Evolutionary conservation across 208 protist species (phyloP).

Genomic region (Trypanosoma melophagium): DNA sequence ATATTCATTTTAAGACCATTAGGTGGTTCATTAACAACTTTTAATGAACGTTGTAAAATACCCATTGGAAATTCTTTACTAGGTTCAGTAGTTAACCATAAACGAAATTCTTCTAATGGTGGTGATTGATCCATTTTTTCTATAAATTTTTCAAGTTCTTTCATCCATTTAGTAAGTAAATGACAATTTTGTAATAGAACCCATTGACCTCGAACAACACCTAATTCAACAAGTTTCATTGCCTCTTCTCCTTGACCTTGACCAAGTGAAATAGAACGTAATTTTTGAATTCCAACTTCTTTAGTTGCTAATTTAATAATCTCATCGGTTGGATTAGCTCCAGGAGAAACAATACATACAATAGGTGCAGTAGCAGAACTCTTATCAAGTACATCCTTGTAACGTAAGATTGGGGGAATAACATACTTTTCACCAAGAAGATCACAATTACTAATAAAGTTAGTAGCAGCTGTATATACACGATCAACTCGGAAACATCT

Average conservation of each 20-base stretch:
- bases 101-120: slow-evolving; percentile 96
- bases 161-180: slow-evolving; percentile 97
- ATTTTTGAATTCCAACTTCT: slow-evolving; percentile 92
- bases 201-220: slow-evolving; percentile 96
- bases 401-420: slow-evolving; percentile 96
- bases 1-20: slow-evolving; percentile 99
- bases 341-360: slow-evolving; percentile 98
- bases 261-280: slow-evolving; percentile 97
- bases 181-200: slow-evolving; percentile 99
- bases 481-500: slow-evolving; percentile 97
- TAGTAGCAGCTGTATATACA: slow-evolving; percentile 91
- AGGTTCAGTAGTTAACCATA: slow-evolving; percentile 99
- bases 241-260: slow-evolving; percentile 98
- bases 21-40: slow-evolving; percentile 99
- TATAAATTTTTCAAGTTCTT: slow-evolving; percentile 97
- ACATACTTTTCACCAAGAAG: slow-evolving; percentile 94
- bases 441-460: slow-evolving; percentile 93
- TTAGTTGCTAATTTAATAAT: slow-evolving; percentile 97
- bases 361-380: slow-evolving; percentile 93
- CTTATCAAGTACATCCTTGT: slow-evolving; percentile 95
- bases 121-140: slow-evolving; percentile 94
- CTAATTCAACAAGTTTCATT: slow-evolving; percentile 94
- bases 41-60: slow-evolving; percentile 97
- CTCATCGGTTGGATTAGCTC: slow-evolving; percentile 97
- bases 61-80: slow-evolving; percentile 97